phyloP scores from a whole-genome alignment of 306 rosid genomes.

The Leucaena leucocephala region DNA sequence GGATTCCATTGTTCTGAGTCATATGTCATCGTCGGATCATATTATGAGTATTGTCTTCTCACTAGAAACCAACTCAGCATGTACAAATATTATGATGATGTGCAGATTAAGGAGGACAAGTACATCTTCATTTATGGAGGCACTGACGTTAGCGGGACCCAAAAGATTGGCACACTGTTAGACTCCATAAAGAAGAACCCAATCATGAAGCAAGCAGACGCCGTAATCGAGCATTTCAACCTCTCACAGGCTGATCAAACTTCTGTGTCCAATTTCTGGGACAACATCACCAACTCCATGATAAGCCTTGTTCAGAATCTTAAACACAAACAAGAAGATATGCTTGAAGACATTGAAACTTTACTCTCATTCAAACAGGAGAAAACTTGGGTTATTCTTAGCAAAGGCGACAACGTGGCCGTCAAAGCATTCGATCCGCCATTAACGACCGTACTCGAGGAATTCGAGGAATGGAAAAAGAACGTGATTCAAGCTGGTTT shows the following conservation, averaged over 20 bases:
- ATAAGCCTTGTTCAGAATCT: too few relatives aligned
- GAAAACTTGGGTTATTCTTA: slow-evolving; percentile 42
- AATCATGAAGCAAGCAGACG: background rate
- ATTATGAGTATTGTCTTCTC: too few relatives aligned
- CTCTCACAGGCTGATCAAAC: too few relatives aligned
- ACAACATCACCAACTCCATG: too few relatives aligned
- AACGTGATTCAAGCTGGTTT: slow-evolving; percentile 15
- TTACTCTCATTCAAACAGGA: slow-evolving; percentile 40
- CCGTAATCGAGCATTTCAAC: slow-evolving; percentile 32
- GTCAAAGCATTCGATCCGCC: slow-evolving; percentile 23
- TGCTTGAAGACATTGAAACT: background rate
- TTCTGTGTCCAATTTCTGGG: too few relatives aligned
- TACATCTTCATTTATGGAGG: slow-evolving; percentile 51
- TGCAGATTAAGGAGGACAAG: slow-evolving; percentile 40
- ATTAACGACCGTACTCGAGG: slow-evolving; percentile 37
- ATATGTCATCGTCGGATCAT: too few relatives aligned
- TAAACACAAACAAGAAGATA: too few relatives aligned
- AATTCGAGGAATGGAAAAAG: slow-evolving; percentile 45
- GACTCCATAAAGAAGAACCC: slow-evolving; percentile 24
- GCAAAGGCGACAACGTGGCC: slow-evolving; percentile 39
- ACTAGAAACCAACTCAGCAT: too few relatives aligned
- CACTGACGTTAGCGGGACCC: background rate
- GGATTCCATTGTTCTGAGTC: too few relatives aligned
- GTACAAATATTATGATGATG: background rate
- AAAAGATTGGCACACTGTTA: background rate